phyloP scores from a whole-genome alignment of 352 stramenopile species.

The Phytophthora capsici region DNA sequence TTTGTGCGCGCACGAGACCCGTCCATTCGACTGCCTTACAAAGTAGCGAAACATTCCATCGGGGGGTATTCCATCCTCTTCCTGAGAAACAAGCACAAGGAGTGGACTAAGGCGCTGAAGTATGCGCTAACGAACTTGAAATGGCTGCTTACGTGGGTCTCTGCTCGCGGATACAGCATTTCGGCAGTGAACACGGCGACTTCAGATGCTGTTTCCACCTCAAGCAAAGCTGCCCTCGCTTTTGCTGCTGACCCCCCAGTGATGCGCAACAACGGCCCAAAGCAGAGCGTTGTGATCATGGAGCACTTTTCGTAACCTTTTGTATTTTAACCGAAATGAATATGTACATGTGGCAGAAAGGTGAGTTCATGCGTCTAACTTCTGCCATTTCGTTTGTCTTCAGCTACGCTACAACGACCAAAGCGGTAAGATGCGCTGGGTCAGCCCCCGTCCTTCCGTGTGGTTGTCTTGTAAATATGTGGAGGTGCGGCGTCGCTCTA shows the following conservation, averaged over 20 bases:
- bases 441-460: slow-evolving; percentile 20
- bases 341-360: slow-evolving; percentile 45
- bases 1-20: slow-evolving; percentile 62
- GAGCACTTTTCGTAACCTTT: slow-evolving; percentile 45
- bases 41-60: slow-evolving; percentile 77
- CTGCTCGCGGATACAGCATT: slow-evolving; percentile 41
- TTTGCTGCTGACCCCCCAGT: slow-evolving; percentile 17
- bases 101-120: slow-evolving; percentile 90
- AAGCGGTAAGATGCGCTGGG: slow-evolving; percentile 27
- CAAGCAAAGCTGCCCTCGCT: slow-evolving; percentile 26
- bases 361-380: slow-evolving; percentile 33
- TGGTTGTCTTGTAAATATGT: slow-evolving; percentile 44
- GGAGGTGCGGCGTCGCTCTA: slow-evolving; percentile 30
- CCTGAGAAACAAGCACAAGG: slow-evolving; percentile 80
- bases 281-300: slow-evolving; percentile 34
- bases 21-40: slow-evolving; percentile 79
- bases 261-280: slow-evolving; percentile 22
- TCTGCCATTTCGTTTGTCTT: slow-evolving; percentile 37
- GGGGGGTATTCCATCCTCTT: slow-evolving; percentile 75
- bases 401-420: slow-evolving; percentile 42
- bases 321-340: slow-evolving; percentile 43
- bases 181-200: slow-evolving; percentile 5
- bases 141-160: slow-evolving; percentile 82
- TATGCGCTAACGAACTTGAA: slow-evolving; percentile 88
- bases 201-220: not conserved